Conservation (phyloP, 345 rosid species). For the Lepidium africanum region DNA sequence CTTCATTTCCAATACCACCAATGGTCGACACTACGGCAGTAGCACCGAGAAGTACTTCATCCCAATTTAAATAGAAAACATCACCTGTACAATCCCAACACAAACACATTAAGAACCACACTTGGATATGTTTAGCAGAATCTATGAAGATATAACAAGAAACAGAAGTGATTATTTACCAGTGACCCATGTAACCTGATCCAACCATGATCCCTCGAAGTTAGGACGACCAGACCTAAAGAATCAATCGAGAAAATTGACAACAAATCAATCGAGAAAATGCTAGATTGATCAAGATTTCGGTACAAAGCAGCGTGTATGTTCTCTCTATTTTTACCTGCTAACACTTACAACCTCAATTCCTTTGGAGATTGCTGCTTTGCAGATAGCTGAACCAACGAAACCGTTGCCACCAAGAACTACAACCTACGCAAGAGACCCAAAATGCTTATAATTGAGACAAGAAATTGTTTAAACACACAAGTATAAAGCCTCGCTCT, state of each 20-base stretch:
- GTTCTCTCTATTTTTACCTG: slow-evolving; percentile 42
- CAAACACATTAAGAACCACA: not conserved
- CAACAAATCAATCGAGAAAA: not conserved
- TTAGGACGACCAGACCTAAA: slow-evolving; percentile 83
- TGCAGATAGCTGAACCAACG: slow-evolving; percentile 92
- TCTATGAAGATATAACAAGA: not conserved
- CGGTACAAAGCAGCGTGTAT: not conserved
- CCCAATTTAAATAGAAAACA: slow-evolving; percentile 89
- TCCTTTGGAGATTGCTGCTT: slow-evolving; percentile 79
- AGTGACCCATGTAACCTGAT: slow-evolving; percentile 85
- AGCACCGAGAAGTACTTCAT: slow-evolving; percentile 87
- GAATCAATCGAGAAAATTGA: not conserved
- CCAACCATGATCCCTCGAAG: slow-evolving; percentile 64
- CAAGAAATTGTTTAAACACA: slow-evolving; percentile 3
- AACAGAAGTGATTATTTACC: slow-evolving; percentile 35
- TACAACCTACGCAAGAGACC: slow-evolving; percentile 51
- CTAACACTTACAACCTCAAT: slow-evolving; percentile 78
- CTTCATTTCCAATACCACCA: slow-evolving; percentile 90
- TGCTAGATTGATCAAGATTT: not conserved
- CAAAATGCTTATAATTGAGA: not conserved
- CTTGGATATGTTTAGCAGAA: not conserved
- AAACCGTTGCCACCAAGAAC: slow-evolving; percentile 89
- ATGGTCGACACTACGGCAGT: slow-evolving; percentile 85
- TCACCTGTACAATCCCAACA: slow-evolving; percentile 44
- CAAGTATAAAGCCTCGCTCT: not conserved